Conservation (phyloP, 2,329 filamentous ascomycete species). For the Aspergillus ochraceoroseus region DNA sequence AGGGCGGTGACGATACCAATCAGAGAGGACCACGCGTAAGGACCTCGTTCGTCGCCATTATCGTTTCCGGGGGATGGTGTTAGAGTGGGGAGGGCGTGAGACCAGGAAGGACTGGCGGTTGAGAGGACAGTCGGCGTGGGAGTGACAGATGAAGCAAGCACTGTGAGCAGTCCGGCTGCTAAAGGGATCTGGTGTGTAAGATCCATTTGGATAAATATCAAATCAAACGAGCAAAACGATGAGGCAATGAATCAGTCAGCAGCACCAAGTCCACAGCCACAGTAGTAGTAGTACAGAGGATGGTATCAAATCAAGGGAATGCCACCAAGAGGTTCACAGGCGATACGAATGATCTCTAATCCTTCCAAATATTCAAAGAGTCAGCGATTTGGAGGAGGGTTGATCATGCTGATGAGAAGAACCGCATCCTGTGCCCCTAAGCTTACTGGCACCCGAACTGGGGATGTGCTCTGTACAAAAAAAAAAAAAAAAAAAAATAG, state of each 20-base stretch:
- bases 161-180: constrained; percentile 28
- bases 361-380: constrained; percentile 2
- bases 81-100: constrained; percentile 17
- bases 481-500: neutral
- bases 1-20: constrained; percentile 95
- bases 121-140: constrained; percentile 22
- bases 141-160: constrained; percentile 23
- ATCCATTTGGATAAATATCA: constrained; percentile 23
- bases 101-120: constrained; percentile 18
- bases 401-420: constrained; percentile 19
- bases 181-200: constrained; percentile 26
- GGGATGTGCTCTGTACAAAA: neutral
- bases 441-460: constrained; percentile 2
- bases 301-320: too few relatives aligned
- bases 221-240: constrained; percentile 5
- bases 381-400: constrained; percentile 9
- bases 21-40: constrained; percentile 70
- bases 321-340: too few relatives aligned
- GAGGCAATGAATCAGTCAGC: neutral
- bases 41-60: constrained; percentile 20
- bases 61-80: constrained; percentile 17
- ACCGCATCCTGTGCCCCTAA: constrained; percentile 15
- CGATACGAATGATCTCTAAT: constrained; percentile 2
- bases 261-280: constrained; percentile 10
- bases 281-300: constrained; percentile 1